A percentile compares a stretch with the other conserved stretches of the same genome.
Evolutionary conservation across 495 filamentous ascomycete species (phyloP).

Genomic region (Talaromyces thailandensis): DNA sequence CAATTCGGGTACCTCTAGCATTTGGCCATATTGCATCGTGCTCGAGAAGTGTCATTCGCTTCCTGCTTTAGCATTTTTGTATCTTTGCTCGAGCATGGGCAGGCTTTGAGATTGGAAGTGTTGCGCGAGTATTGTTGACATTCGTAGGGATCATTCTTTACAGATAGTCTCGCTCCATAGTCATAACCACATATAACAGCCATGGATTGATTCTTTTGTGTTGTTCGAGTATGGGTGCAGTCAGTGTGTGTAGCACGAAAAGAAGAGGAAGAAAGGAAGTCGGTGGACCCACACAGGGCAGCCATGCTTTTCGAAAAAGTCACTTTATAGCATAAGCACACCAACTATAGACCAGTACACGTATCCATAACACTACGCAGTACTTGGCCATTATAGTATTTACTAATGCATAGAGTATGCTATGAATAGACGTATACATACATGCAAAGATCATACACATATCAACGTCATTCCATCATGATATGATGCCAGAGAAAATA

Average conservation of each 20-base stretch:
- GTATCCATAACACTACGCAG: background rate
- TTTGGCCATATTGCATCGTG: background rate
- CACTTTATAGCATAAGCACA: background rate
- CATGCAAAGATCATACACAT: background rate
- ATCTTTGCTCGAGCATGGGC: background rate
- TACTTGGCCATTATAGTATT: background rate
- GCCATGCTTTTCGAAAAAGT: background rate
- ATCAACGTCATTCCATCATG: background rate
- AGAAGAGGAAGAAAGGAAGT: background rate
- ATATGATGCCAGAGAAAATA: background rate
- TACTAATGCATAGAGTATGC: background rate
- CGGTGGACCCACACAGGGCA: background rate
- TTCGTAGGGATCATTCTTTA: too few species aligned
- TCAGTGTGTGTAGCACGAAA: background rate
- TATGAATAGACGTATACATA: background rate
- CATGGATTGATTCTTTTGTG: too few species aligned
- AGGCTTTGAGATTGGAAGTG: background rate
- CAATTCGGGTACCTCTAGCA: background rate
- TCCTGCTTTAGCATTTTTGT: too few species aligned
- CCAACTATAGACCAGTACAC: background rate
- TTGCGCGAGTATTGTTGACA: too few species aligned
- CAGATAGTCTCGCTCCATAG: too few species aligned
- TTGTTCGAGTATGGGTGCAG: background rate
- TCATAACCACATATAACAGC: too few species aligned
- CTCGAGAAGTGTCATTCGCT: background rate